Base-by-base conservation (phyloP, 345 rosid genomes). In the Crucihimalaya himalaica region DNA sequence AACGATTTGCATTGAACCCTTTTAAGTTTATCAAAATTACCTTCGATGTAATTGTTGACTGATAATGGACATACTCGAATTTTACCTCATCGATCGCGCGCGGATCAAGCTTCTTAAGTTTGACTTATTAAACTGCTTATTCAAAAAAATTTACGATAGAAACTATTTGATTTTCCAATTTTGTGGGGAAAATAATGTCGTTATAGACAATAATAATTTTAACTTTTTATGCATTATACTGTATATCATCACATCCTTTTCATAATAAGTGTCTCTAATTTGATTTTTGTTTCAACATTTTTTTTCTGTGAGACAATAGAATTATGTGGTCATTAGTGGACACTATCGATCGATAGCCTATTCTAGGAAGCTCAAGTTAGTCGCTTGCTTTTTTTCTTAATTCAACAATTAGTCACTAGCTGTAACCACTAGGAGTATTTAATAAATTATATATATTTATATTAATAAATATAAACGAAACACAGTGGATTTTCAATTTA, bases 361-460 rank as follows among this genome's bases (percentile, higher is more conserved):
- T 63, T 52, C 15, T 51, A 51, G 42, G 60, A 61, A 61, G 21
- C 52, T 35, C 48, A 39, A 32, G 47, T 51, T 20, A 42, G 55
- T 63, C 40, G 40, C 7, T 27, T 5, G 4, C 8, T 4, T 3
- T 5, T 14, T 43, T 46, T 28, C 0, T 69, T 19, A 7, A 35
- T 54, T 66, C 28, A 21, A 21, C 35, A 52, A 54, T 15, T 31
- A 52, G 43, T 53, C 54, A 13, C 69, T 52, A 54, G 28, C 27
- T 12, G 20, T 19, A 43, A 54, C 63, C 70, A 63, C 70, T 63
- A 10, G 3, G 23, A 31, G 1, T 23, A 2, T 2, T 28, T 70
- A 2, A 28, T 29, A 32, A 31, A 52, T 10, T 53, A 53, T 32
- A 28, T 37, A 43, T 15, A 1, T 29, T n/a, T 31, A 52, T 10